Evolutionary conservation across 208 protist species (phyloP), one percentile per base, ranked within the genome.

Genomic region (Phytomonas francai): DNA sequence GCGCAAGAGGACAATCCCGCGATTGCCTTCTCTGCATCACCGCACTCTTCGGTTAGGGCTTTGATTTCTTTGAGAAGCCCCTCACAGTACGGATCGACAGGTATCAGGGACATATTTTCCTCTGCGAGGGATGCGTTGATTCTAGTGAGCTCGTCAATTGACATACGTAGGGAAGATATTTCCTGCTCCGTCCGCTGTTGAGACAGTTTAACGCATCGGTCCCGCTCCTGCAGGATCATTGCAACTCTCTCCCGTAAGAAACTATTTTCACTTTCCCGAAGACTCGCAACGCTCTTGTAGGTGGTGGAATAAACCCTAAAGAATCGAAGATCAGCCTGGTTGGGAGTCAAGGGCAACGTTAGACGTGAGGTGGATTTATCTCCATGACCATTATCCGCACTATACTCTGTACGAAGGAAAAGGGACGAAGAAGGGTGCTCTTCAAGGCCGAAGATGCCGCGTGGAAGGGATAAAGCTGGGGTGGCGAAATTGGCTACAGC

Each of bases 41-140:
- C 77, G 1, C 87, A 66, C 45, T 85, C 80, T 49, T 88, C 78
- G 7, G 76, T 76, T n/a, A 77, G 78, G 28, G 84, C 83, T 30
- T 79, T 81, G n/a, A 89, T 67, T 58, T 75, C 80, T 34, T 76
- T 73, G 36, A 75, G 77, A 31, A 92, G 79, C 68, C 85, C 82
- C 72, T 86, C 77, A 28, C 76, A 75, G 67, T 92, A 83, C 30
- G 85, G 79, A 67, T 95, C 89, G 28, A 72, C 68, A n/a, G 83
- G 86, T 11, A 92, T 72, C 6, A 82, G 86, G 49, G 74, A 79
- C 65, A 76, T 83, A 72, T 88, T 89, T 63, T 92, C 89, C 36
- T 79, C 71, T 25, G 74, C 74, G 31, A 91, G 83, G 66, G 74
- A 74, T 25, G 67, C 74, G 66, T 92, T 91, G 42, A 39, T 54